phyloP scores from a whole-genome alignment of 2,329 filamentous ascomycete genomes.

The Mycogone perniciosa region DNA sequence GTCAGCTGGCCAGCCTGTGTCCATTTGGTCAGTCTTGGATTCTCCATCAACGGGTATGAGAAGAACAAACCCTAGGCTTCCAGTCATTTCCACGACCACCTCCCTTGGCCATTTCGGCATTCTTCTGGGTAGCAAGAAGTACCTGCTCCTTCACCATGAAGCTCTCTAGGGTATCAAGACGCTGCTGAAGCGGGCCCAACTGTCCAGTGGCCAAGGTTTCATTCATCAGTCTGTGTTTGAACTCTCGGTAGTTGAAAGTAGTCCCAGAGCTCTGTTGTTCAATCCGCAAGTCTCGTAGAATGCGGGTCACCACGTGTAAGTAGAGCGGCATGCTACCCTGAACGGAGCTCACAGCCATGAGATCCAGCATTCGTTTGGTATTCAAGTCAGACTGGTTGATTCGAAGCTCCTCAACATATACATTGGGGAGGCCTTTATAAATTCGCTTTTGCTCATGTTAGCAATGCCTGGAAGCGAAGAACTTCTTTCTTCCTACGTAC shows the following conservation, averaged over 20 bases:
- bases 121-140: neutral
- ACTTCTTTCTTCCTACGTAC: conserved; percentile 16
- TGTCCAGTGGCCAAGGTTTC: conserved; percentile 44
- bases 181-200: conserved; percentile 40
- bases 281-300: conserved; percentile 50
- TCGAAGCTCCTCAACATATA: conserved; percentile 44
- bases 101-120: neutral
- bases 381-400: conserved; percentile 48
- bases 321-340: conserved; percentile 47
- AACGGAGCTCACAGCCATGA: conserved; percentile 47
- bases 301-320: conserved; percentile 47
- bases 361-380: conserved; percentile 50
- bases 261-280: conserved; percentile 31
- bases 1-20: conserved; percentile 28
- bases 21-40: neutral
- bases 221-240: conserved; percentile 28
- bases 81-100: conserved; percentile 14
- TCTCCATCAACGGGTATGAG: neutral
- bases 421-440: conserved; percentile 20
- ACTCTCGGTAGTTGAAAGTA: conserved; percentile 44
- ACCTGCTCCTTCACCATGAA: conserved; percentile 26
- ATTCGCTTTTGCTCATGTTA: neutral
- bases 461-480: neutral
- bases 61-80: conserved; percentile 16
- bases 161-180: conserved; percentile 43